Percentiles rank a stretch among this genome's conserved stretches.
Conservation (phyloP, 75 land plant species). For the Picea sitchensis region DNA sequence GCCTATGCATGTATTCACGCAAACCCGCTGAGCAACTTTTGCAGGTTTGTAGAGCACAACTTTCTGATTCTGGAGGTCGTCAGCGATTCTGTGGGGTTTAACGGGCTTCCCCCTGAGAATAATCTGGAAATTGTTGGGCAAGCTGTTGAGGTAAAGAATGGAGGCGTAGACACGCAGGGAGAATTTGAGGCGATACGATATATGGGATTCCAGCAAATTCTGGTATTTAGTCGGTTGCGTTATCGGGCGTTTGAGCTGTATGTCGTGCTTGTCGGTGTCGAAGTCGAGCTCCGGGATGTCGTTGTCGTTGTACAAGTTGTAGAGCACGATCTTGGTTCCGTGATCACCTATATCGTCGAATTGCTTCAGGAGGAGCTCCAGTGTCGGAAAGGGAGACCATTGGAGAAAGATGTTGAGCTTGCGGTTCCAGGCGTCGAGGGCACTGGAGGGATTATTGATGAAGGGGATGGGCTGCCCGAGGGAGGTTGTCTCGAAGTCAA, state of each 20-base stretch:
- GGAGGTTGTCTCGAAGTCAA: neutral
- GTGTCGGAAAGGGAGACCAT: constrained; percentile 11
- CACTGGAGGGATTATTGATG: neutral
- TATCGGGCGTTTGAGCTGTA: neutral
- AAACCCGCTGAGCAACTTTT: neutral
- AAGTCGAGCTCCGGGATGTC: constrained; percentile 14
- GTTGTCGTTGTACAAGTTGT: constrained; percentile 16
- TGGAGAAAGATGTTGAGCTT: neutral
- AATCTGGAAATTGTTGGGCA: constrained; percentile 22
- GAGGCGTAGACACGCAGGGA: constrained; percentile 18
- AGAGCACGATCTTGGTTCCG: constrained; percentile 14
- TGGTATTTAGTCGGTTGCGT: too few species aligned
- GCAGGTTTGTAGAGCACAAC: constrained; percentile 22
- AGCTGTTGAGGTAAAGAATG: constrained; percentile 20
- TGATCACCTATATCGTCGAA: constrained; percentile 3
- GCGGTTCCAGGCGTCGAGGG: constrained; percentile 11
- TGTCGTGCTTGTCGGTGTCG: constrained; percentile 1
- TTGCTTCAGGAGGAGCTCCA: constrained; percentile 5
- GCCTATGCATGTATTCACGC: constrained; percentile 22
- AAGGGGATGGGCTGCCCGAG: neutral
- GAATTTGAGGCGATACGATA: too few species aligned
- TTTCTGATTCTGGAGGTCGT: constrained; percentile 14
- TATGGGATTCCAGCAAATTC: too few species aligned
- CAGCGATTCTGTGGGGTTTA: constrained; percentile 24
- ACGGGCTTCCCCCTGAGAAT: constrained; percentile 22